Percentiles rank a stretch among this genome's conserved stretches.
Evolutionary conservation across 1,139 yeast genomes (phyloP).

Genomic region (Maudiozyma humilis): DNA sequence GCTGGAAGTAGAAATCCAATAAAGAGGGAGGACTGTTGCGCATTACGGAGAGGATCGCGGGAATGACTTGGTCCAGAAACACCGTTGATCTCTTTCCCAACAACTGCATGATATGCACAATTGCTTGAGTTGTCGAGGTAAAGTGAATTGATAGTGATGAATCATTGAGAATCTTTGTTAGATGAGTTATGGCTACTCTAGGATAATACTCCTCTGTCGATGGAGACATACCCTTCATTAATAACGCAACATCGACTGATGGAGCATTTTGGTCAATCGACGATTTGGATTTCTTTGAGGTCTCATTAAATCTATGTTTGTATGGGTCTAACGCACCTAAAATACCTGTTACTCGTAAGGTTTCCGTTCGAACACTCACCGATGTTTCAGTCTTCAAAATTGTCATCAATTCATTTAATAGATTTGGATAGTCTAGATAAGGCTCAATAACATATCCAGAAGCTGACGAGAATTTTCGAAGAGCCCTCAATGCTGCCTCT

Average conservation of each 20-base stretch:
- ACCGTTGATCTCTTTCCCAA: conserved; percentile 84
- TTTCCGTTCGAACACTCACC: conserved; percentile 69
- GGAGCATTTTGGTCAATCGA: conserved; percentile 82
- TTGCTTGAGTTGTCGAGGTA: conserved; percentile 88
- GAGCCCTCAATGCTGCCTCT: conserved; percentile 79
- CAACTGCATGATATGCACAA: conserved; percentile 82
- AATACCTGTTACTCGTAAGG: conserved; percentile 82
- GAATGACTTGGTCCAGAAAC: conserved; percentile 78
- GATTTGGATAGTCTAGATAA: conserved; percentile 78
- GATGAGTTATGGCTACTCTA: conserved; percentile 85
- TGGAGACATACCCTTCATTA: conserved; percentile 93
- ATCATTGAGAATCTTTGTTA: conserved; percentile 79
- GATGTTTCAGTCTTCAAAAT: conserved; percentile 78
- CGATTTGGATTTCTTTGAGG: conserved; percentile 49
- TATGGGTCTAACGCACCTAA: conserved; percentile 96
- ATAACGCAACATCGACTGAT: conserved; percentile 78
- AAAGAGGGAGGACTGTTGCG: conserved; percentile 71
- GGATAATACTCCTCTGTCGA: conserved; percentile 91
- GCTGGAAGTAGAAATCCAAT: conserved; percentile 85
- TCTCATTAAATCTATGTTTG: conserved; percentile 85
- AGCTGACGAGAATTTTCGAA: conserved; percentile 83
- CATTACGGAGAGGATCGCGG: conserved; percentile 82
- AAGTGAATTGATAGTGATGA: conserved; percentile 80
- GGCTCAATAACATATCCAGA: conserved; percentile 97
- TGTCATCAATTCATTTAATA: conserved; percentile 71